These are phyloP conservation scores for Fusarium oxysporum DNA, from an alignment of 2,329 filamentous ascomycete genomes.

Conservation along the genomic window DNA sequence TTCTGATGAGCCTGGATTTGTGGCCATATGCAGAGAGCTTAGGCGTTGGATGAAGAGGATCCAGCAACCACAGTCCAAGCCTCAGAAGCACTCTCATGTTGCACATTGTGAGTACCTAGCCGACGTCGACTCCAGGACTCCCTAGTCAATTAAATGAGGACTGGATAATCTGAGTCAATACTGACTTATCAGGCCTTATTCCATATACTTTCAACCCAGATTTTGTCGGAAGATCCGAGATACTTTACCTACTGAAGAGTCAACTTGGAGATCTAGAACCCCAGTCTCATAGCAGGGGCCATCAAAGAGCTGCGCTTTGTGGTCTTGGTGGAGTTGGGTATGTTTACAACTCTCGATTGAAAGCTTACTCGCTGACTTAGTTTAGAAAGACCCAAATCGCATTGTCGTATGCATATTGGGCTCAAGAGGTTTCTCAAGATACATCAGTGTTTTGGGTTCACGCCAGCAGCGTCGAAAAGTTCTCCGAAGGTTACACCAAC, in stretches of 20 bases:
- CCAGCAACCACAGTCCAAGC: fast-evolving
- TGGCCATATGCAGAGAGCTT: conserved; percentile 7
- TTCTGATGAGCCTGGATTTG: conserved; percentile 16
- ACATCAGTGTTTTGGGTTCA: conserved; percentile 52
- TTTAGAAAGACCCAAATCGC: conserved; percentile 35
- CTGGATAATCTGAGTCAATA: too few species aligned
- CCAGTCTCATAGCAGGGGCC: fast-evolving
- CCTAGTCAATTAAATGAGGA: too few species aligned
- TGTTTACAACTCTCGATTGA: too few species aligned
- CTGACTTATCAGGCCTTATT: conserved; percentile 4
- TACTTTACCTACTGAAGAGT: conserved; percentile 7
- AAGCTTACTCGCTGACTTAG: too few species aligned
- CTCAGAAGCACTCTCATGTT: neutral
- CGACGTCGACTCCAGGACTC: too few species aligned
- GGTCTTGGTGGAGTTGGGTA: conserved; percentile 38
- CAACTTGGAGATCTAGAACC: neutral
- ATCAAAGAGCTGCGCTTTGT: conserved; percentile 4
- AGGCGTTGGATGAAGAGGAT: conserved; percentile 27
- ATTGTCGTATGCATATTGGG: conserved; percentile 30
- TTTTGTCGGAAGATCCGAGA: conserved; percentile 24
- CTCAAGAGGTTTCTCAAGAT: neutral
- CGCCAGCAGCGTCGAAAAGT: conserved; percentile 45
- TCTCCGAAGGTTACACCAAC: conserved; percentile 47
- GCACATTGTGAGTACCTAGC: neutral
- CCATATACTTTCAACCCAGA: conserved; percentile 22